Base-by-base conservation (phyloP, 164 flowering plant species). In the Brasenia schreberi region DNA sequence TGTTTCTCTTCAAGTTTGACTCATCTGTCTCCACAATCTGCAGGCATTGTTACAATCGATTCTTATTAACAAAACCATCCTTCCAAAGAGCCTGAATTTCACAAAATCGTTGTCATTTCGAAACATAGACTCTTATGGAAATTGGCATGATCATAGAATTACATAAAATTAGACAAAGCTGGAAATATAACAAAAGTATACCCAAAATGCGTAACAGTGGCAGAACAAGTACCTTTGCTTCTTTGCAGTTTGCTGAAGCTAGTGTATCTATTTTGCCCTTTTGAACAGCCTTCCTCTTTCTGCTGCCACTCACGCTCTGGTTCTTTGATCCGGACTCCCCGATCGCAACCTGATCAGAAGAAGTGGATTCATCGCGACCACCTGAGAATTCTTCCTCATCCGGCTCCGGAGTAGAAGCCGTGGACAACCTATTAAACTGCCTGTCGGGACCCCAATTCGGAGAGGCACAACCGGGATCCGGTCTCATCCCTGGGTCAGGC, bases 1-100 rank as follows among this genome's bases (percentile, higher is more conserved):
- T 89, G 69, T 77, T 52, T 75, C 88, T 76, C 78, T 89, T 90
- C 0, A 81, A 66, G 66, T 69, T 77, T 5, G 83, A 68, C 64
- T 81, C 81, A 5, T 80, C 82, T 2, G 70, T 83, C 62, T 76
- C 84, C 43, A 49, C 66, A n/a, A 58, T 76, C 87, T 84, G 79
- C 63, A 61, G 10, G 12, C 56, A 49, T 49, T 9, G 16, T 49
- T 14, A 49, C 56, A 49, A 49, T 14, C 56, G 7, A 49, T 9
- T 4, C 39, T 33, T 33, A 33, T 33, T 33, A 33, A 1, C 39
- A 33, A 33, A 33, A 33, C 39, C 39, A 33, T 33, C 39, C 2
- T 33, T 33, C 39, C 39, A 33, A 33, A 33, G 39, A 33, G 39
- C 39, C 4, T 33, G 39, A 33, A 33, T 33, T 33, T 33, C 39